These are phyloP conservation scores for Aurantiochytrium sp. DNA, from an alignment of 108 stramenopile genomes.

Conservation along the genomic window DNA sequence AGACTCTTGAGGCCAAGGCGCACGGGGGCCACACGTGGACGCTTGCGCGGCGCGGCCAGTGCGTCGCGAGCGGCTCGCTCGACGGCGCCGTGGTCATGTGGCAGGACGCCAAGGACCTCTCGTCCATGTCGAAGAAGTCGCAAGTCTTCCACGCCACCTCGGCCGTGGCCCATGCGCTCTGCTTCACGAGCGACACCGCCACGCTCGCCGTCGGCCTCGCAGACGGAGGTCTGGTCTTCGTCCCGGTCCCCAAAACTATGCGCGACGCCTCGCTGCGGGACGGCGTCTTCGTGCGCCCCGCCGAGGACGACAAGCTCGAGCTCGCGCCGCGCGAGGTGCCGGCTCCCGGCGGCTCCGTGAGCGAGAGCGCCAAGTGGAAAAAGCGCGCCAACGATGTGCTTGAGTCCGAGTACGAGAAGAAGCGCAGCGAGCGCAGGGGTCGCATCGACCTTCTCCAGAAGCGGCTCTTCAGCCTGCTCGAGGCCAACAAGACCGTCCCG, in stretches of 20 bases:
- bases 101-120: not conserved
- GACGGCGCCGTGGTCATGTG: not conserved
- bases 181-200: not conserved
- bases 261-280: not conserved
- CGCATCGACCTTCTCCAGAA: not conserved
- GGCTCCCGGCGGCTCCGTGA: not conserved
- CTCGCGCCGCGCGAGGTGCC: not conserved
- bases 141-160: not conserved
- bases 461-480: slow-evolving; percentile 20
- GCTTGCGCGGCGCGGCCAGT: not conserved
- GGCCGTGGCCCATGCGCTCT: not conserved
- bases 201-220: not conserved
- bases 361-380: slow-evolving; percentile 27
- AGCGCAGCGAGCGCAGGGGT: not conserved
- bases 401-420: not conserved
- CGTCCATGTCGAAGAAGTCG: not conserved
- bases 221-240: not conserved
- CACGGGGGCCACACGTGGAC: not conserved
- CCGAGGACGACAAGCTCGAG: not conserved
- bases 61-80: not conserved
- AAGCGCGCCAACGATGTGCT: not conserved
- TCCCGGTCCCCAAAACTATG: not conserved
- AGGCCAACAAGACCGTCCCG: not conserved
- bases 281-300: not conserved
- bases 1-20: not conserved